These are phyloP conservation scores for Spergularia bocconei DNA, from an alignment of 148 eudicot species.

Conservation along the genomic window DNA sequence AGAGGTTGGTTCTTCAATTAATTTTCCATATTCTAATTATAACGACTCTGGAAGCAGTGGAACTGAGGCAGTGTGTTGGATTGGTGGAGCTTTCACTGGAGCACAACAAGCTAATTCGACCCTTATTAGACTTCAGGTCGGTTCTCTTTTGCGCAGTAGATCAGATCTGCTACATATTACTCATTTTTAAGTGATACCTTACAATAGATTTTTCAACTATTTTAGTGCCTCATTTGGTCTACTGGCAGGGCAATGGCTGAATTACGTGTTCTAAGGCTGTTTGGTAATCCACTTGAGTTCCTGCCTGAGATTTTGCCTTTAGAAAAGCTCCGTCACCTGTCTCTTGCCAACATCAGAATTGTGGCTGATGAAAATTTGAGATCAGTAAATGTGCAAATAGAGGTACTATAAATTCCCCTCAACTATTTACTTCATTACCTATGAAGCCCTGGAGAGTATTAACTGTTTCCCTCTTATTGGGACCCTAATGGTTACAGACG, in stretches of 20 bases:
- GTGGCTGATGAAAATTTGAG: conserved; percentile 87
- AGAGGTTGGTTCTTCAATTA: not conserved
- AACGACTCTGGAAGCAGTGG: conserved; percentile 55
- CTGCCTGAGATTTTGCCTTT: conserved; percentile 96
- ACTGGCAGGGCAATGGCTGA: conserved; percentile 88
- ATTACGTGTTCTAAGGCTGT: conserved; percentile 79
- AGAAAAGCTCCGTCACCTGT: conserved; percentile 84
- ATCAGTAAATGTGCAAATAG: conserved; percentile 87
- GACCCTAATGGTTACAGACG: conserved; percentile 48
- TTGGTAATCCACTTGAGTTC: conserved; percentile 95
- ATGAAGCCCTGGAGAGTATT: conserved; percentile 13
- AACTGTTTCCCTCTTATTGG: conserved; percentile 17
- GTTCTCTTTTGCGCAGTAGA: conserved; percentile 11
- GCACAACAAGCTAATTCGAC: conserved; percentile 94
- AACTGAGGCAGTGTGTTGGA: conserved; percentile 86
- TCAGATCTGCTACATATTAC: conserved; percentile 13
- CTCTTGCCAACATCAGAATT: conserved; percentile 93
- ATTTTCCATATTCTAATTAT: conserved; percentile 19
- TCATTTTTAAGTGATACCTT: conserved; percentile 2
- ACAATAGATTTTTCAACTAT: conserved; percentile 8
- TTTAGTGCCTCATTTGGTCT: conserved; percentile 24
- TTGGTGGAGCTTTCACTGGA: conserved; percentile 94
- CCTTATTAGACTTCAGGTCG: conserved; percentile 97
- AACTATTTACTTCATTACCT: not conserved
- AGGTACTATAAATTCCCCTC: conserved; percentile 44